Evolutionary conservation across 2,329 filamentous ascomycete genomes (phyloP).

Genomic region (Zopfia rhizophila): DNA sequence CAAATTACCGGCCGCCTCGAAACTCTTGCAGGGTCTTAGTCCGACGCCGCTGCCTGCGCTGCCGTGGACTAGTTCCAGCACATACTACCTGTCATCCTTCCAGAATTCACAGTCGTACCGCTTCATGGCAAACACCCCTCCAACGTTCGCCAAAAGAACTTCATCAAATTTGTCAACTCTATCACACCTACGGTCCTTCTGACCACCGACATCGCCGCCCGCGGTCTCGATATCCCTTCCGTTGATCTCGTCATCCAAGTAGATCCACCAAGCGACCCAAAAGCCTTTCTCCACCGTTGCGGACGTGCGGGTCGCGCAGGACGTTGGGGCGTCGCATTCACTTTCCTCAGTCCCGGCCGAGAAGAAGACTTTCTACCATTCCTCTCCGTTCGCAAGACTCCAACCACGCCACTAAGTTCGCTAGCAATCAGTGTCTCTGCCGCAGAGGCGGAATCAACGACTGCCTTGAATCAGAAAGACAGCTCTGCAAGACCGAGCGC

Average conservation of each 20-base stretch:
- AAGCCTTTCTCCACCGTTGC: conserved; percentile 77
- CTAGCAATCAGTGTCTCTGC: conserved; percentile 66
- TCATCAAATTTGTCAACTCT: conserved; percentile 79
- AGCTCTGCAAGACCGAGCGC: conserved; percentile 69
- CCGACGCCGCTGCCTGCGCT: conserved; percentile 88
- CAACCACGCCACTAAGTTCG: conserved; percentile 71
- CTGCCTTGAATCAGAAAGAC: conserved; percentile 70
- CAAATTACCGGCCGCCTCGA: conserved; percentile 79
- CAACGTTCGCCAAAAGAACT: conserved; percentile 89
- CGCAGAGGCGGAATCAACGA: conserved; percentile 69
- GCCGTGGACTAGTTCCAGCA: conserved; percentile 94
- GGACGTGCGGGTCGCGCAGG: conserved; percentile 72
- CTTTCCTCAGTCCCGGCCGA: conserved; percentile 82
- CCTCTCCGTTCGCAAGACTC: conserved; percentile 85
- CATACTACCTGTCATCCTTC: conserved; percentile 78
- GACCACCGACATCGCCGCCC: conserved; percentile 91
- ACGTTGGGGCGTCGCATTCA: conserved; percentile 80
- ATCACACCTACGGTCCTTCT: conserved; percentile 82
- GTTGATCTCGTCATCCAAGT: conserved; percentile 92
- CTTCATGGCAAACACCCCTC: conserved; percentile 93
- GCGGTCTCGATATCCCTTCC: conserved; percentile 89
- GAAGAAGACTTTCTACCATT: conserved; percentile 94
- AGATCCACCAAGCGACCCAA: conserved; percentile 86
- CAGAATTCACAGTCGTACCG: conserved; percentile 76
- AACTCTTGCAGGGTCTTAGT: conserved; percentile 74